Evolutionary conservation across 306 rosid species (phyloP), one percentile per base, ranked within the genome.

Genomic region (Vicia faba): DNA sequence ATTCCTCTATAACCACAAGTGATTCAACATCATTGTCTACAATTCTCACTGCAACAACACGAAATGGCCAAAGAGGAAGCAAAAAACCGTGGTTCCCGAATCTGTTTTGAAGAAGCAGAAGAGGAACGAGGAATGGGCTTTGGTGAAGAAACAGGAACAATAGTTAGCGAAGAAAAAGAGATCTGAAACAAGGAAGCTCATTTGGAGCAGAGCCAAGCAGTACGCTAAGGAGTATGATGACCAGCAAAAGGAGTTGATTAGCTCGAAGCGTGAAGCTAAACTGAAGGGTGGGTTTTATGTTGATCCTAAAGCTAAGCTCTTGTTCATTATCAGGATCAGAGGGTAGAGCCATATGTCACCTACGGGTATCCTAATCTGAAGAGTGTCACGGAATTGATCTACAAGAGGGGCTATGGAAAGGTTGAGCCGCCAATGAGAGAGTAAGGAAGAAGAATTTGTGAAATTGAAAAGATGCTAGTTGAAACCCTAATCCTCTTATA

Each of bases 271-370:
- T 31, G 95, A 90, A 64, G 97, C 95, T 1, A 90, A 82, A 70
- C 83, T 91, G n/a, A 87, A 82, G 78, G 97, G 90, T 25, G 92
- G 97, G 19, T 91, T 91, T 72, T 84, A 87, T 69, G 97, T 91
- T 2, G 63, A 82, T 11, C 92, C 97, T 0, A 90, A 87, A 71
- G 92, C 90, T 67, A 91, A 85, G 78, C 88, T 91, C 10, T 65
- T 86, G 83, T 91, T 87, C 82, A 87, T 91, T 18, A 48, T 84
- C 74, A 78, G 95, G 72, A 91, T 87, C 73, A 89, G 92, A 15
- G 95, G 95, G 97, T 87, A 81, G n/a, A n/a, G n/a, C n/a, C n/a
- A n/a, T n/a, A n/a, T n/a, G n/a, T n/a, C n/a, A n/a, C n/a, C n/a
- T n/a, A 64, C 75, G 86, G 96, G 40, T 88, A 85, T 44, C 97